These are phyloP conservation scores for Cercophora newfieldiana DNA, from an alignment of 495 filamentous ascomycete species.

Conservation along the genomic window DNA sequence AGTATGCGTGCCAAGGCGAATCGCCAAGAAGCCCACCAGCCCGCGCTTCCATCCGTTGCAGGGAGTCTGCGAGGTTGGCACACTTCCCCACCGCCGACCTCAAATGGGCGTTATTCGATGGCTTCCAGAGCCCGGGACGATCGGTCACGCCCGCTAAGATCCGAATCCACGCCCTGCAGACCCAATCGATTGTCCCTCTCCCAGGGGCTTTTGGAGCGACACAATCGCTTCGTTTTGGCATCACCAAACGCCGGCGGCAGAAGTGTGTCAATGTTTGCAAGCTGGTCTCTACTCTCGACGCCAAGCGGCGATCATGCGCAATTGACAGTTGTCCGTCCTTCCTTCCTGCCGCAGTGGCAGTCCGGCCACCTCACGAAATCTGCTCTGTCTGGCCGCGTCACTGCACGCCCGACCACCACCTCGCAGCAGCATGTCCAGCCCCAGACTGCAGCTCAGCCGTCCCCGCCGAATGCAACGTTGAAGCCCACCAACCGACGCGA, in stretches of 20 bases:
- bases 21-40: background rate
- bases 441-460: background rate
- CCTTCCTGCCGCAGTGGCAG: background rate
- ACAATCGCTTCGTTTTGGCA: background rate
- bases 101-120: background rate
- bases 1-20: background rate
- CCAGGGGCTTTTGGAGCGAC: background rate
- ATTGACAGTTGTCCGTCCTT: background rate
- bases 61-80: background rate
- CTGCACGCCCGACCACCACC: too few species aligned
- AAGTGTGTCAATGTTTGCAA: background rate
- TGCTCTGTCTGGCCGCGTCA: too few species aligned
- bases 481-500: background rate
- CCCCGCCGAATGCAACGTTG: background rate
- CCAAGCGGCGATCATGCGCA: background rate
- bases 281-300: background rate
- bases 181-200: background rate
- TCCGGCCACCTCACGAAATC: too few species aligned
- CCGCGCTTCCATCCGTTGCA: background rate
- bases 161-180: background rate
- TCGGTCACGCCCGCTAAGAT: background rate
- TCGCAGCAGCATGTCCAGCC: background rate
- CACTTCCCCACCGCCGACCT: background rate
- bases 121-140: background rate
- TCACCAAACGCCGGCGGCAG: background rate